Conservation (phyloP, 768 basidiomycete species). For the Phanerochaete carnosa region DNA sequence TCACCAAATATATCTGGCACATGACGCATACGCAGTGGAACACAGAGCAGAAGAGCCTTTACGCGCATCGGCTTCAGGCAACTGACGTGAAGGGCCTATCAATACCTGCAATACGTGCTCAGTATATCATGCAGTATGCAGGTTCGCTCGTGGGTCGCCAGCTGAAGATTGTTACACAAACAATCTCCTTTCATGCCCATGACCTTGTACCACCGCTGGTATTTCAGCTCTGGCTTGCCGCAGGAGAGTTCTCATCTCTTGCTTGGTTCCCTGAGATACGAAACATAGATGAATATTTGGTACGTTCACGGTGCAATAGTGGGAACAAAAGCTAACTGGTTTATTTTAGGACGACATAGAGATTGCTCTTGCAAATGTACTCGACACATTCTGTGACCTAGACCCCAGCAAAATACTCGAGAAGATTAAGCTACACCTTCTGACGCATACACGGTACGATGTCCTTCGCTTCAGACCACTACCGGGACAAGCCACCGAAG, state of each 20-base stretch:
- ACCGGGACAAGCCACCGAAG: slow-evolving; percentile 27
- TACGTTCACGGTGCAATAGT: not conserved
- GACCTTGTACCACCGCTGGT: slow-evolving; percentile 14
- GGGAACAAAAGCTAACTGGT: not conserved
- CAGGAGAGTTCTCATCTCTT: slow-evolving; percentile 16
- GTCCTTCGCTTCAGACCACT: slow-evolving; percentile 12
- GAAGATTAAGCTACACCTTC: slow-evolving; percentile 16
- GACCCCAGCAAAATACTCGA: slow-evolving; percentile 12
- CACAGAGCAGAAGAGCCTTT: slow-evolving; percentile 22
- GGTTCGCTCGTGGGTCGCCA: slow-evolving; percentile 41
- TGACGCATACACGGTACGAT: slow-evolving; percentile 9
- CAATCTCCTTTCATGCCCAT: slow-evolving; percentile 32
- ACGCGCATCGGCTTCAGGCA: slow-evolving; percentile 29
- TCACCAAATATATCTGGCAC: slow-evolving; percentile 43
- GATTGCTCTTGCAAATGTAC: slow-evolving; percentile 29
- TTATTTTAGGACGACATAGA: not conserved
- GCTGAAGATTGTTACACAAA: slow-evolving; percentile 37
- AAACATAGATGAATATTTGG: slow-evolving; percentile 18
- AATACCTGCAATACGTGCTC: slow-evolving; percentile 31
- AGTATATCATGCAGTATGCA: slow-evolving; percentile 41
- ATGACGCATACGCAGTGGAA: slow-evolving; percentile 30
- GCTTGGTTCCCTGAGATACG: slow-evolving; percentile 22
- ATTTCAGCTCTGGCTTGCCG: slow-evolving; percentile 16
- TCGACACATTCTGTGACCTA: slow-evolving; percentile 7
- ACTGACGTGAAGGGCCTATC: slow-evolving; percentile 27